Base-by-base conservation (phyloP, 176 grass and related monocot genomes). In the Oryza glumipatula region DNA sequence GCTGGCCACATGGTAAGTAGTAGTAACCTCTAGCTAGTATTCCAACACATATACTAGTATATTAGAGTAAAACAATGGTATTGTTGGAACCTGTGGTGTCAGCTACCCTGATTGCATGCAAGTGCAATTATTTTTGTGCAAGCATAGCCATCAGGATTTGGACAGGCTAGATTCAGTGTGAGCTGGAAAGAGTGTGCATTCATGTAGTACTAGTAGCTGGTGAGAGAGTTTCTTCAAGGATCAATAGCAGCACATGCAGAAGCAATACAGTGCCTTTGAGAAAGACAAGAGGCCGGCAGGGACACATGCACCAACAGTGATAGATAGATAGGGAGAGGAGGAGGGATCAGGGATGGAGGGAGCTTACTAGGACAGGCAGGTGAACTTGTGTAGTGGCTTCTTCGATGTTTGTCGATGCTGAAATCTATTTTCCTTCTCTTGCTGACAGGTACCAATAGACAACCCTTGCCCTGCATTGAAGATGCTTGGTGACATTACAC, bases 1-100 rank as follows among this genome's bases (percentile, higher is more conserved):
- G 93, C 96, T 51, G 96, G 93, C 46, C 96, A 98, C 86, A 95
- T 94, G 75, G 96, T 98, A 88, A 97, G n/a, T 30, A 97, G n/a
- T 30, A 97, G 16, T 30, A 19, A 1, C 7, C 54, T n/a, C 54
- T 58, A 56, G 52, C 11, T 35, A 66, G 6, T 13, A 30, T 19
- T 36, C 44, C 69, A 28, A n/a, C 12, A 76, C 36, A 39, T 11
- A 22, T 73, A 67, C 41, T 39, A 36, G 65, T 79, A 47, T 43
- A 44, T 44, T 44, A 9, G 9, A 58, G 9, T 65, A 13, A 43
- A 12, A 24, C 13, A 24, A 80, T 71, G 41, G 4, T n/a, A 47
- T 17, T 82, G 7, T 39, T 30, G 58, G 47, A 24, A 38, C 76
- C 9, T 36, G 74, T 10, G 44, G 38, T 67, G 9, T 56, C 16